Base-by-base conservation (phyloP, 2,329 filamentous ascomycete species). In the Colletotrichum neosansevieriae region DNA sequence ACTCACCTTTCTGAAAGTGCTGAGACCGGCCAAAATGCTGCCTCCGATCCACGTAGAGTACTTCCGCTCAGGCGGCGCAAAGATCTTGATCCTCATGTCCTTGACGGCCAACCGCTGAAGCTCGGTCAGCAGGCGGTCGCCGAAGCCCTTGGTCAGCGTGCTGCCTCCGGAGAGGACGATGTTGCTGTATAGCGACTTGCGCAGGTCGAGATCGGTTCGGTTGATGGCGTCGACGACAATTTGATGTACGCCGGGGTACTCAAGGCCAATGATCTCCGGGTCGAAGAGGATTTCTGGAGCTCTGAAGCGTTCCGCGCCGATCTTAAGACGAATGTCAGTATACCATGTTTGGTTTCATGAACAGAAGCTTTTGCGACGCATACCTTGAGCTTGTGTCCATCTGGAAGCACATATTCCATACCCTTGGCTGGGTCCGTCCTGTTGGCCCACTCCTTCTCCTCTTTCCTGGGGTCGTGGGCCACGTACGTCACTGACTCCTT, bases 81-180 rank as follows among this genome's bases (percentile, higher is more conserved):
- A 97, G 77, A 99, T 99, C 86, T 98, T 97, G 84, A 99, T 98
- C 76, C 94, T 90, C 95, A 98, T 99, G 79, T 99, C 96, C 85
- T 98, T 98, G 74, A 98, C 94, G 11, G 96, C 96, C 75, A 98
- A 84, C 78, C 91, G 88, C 82, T 98, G 96, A 73, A 98, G 92
- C 82, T 99, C 96, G 73, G 93, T 90, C 77, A 99, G 85, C 74
- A 99, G 83, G 58, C 96, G 89, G 81, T 98, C 96, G 64, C 95
- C 95, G 77, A 99, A 99, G 50, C 96, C 96, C 83, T 96, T 98
- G 74, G 94, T 98, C 77, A 99, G 85, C 29, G 96, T 99, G 76
- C 94, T 97, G 61, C 96, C 96, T 71, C 96, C 96, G 0, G 95
- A 98, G 45, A 99, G 88, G 69, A 99, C 95, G 77, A 99, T 98